Percentiles rank a stretch among this genome's conserved stretches.
These are phyloP conservation scores for Hevea brasiliensis DNA, from an alignment of 345 rosid species.

Conservation along the genomic window DNA sequence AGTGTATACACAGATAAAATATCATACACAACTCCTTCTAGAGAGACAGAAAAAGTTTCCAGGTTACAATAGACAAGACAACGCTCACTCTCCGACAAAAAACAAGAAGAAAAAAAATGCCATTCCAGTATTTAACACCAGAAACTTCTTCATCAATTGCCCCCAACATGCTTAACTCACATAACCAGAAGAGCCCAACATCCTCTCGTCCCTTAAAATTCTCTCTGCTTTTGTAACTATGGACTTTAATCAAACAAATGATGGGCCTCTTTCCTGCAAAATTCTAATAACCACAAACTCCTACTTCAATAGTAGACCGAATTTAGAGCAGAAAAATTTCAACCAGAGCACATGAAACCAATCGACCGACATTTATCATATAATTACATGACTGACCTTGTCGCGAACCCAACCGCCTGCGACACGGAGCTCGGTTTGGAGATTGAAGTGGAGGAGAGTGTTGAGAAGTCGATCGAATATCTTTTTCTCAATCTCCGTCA, in stretches of 20 bases:
- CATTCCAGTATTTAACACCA: background rate
- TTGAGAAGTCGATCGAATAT: constrained; percentile 72
- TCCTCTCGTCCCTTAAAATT: background rate
- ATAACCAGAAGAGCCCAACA: no score
- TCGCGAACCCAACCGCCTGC: constrained; percentile 99
- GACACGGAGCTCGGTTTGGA: constrained; percentile 78
- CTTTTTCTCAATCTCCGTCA: constrained; percentile 56
- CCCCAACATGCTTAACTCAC: no score
- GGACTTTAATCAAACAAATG: background rate
- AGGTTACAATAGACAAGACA: background rate
- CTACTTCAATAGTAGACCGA: background rate
- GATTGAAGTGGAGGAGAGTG: constrained; percentile 62
- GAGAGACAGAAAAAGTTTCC: background rate
- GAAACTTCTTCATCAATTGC: no score
- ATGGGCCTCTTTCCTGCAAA: background rate
- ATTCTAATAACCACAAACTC: background rate
- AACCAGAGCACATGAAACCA: no score
- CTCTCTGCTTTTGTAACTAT: background rate
- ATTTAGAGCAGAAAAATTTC: no score
- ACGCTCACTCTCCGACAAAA: no score
- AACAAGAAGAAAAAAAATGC: background rate
- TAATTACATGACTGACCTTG: constrained; percentile 47
- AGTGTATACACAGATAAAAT: background rate
- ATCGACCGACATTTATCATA: background rate
- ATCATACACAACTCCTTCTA: background rate